These are phyloP conservation scores for Cantharellus anzutake DNA, from an alignment of 768 basidiomycete species.

Conservation along the genomic window DNA sequence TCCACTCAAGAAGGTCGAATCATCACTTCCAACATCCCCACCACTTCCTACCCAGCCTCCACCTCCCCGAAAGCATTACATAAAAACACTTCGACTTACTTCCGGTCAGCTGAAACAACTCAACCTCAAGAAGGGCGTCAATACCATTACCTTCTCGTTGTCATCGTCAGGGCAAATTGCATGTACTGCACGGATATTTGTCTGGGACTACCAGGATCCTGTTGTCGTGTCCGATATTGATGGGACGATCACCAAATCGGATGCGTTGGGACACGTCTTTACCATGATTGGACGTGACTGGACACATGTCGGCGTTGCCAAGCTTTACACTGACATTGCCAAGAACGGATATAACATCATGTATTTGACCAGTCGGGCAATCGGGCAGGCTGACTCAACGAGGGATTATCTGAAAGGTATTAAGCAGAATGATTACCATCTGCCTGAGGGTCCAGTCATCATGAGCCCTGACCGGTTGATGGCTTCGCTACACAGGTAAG, in stretches of 20 bases:
- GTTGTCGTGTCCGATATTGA: conserved; percentile 96
- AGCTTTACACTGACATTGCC: conserved; percentile 87
- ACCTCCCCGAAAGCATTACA: conserved; percentile 36
- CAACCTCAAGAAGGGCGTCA: conserved; percentile 68
- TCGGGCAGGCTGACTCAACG: conserved; percentile 95
- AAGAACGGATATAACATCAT: conserved; percentile 96
- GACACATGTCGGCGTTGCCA: conserved; percentile 95
- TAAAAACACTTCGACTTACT: conserved; percentile 81
- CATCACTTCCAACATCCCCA: neutral
- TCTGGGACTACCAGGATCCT: conserved; percentile 84
- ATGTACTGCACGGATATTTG: conserved; percentile 82
- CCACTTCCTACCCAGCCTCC: neutral
- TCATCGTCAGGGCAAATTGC: conserved; percentile 64
- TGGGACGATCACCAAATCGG: conserved; percentile 98
- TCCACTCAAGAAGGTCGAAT: neutral
- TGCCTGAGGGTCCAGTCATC: conserved; percentile 96
- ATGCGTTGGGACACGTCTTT: conserved; percentile 89
- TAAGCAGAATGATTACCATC: conserved; percentile 85
- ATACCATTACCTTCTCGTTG: conserved; percentile 84
- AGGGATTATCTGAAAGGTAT: conserved; percentile 86
- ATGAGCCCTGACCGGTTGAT: conserved; percentile 96
- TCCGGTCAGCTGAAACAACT: conserved; percentile 93
- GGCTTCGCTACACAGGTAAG: conserved; percentile 78
- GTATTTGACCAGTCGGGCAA: conserved; percentile 92
- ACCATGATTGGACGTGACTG: conserved; percentile 97